Evolutionary conservation across 2,329 filamentous ascomycete genomes (phyloP), one percentile per base, ranked within the genome.

Genomic region (Venturia pyrina): DNA sequence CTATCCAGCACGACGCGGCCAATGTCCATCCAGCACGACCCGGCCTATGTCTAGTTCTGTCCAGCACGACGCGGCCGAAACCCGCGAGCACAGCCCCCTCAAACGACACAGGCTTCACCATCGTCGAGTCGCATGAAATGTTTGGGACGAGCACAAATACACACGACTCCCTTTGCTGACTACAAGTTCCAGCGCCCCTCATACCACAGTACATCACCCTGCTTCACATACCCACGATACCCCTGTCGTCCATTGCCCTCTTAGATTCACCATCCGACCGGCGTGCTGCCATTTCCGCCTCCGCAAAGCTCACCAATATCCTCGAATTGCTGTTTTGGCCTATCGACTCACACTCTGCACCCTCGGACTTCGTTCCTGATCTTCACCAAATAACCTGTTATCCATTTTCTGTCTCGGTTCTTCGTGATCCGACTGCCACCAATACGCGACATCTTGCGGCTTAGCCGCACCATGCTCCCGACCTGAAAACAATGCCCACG

Each of bases 401-500:
- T n/a, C 19, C 53, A 10, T 37, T 24, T 15, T 34, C 28, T 59
- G 15, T 3, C 28, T 37, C 53, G 53, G 32, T 59, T 37, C 15
- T 37, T 59, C 5, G 21, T 13, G 13, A 59, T 21, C 53, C 53
- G 53, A 11, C 32, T 37, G 53, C 37, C 24, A 15, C n/a, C 53
- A n/a, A 40, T 59, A 37, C 53, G 28, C 53, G 53, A 15, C 4
- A 59, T 15, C 3, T 46, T 43, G 37, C 60, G 37, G 63, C 32
- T 28, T 65, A 62, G 57, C 53, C 59, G 56, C 64, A 62, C 43
- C 41, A 66, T 66, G 64, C 64, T 28, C 32, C 59, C 59, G 44
- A 61, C 53, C 41, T 66, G 43, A 66, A 44, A 57, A 66, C 57
- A 10, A 66, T 66, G 64, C 64, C 64, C 28, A 48, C 64, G 56